Evolutionary conservation across 1,139 yeast species (phyloP).

Genomic region (Yueomyces sp.): DNA sequence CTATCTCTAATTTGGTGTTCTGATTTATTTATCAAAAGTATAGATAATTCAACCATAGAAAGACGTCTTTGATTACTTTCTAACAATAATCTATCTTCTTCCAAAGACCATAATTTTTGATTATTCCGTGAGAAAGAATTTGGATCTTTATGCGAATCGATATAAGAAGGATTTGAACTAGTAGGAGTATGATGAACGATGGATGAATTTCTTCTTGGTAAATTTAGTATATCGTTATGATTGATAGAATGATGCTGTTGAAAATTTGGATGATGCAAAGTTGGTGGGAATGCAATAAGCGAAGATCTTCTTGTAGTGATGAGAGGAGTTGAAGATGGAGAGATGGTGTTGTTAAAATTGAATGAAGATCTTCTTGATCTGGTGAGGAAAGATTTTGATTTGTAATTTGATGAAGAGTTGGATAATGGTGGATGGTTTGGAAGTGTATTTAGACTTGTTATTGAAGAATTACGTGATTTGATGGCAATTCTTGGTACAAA

Average conservation of each 20-base stretch:
- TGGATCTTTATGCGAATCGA: background rate
- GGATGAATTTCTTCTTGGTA: background rate
- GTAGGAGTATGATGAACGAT: background rate
- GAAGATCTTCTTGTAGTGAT: background rate
- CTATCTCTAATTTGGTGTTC: conserved; percentile 61
- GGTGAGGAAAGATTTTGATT: conserved; percentile 18
- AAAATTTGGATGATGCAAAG: background rate
- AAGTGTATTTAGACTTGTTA: background rate
- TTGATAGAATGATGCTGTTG: background rate
- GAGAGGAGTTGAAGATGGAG: background rate
- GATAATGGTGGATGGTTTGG: background rate
- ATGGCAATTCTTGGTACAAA: conserved; percentile 24
- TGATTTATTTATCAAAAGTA: conserved; percentile 58
- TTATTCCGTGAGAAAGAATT: background rate
- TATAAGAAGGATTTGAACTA: background rate
- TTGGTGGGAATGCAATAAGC: background rate
- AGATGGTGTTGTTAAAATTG: background rate
- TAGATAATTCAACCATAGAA: conserved; percentile 61
- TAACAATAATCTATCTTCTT: conserved; percentile 66
- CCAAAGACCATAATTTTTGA: conserved; percentile 24
- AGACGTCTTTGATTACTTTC: conserved; percentile 43
- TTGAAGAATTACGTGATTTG: conserved; percentile 23
- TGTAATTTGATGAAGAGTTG: background rate
- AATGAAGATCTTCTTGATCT: conserved; percentile 8
- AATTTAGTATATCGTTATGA: background rate